phyloP scores from a whole-genome alignment of 768 basidiomycete genomes.

The Naganishia kalamii region DNA sequence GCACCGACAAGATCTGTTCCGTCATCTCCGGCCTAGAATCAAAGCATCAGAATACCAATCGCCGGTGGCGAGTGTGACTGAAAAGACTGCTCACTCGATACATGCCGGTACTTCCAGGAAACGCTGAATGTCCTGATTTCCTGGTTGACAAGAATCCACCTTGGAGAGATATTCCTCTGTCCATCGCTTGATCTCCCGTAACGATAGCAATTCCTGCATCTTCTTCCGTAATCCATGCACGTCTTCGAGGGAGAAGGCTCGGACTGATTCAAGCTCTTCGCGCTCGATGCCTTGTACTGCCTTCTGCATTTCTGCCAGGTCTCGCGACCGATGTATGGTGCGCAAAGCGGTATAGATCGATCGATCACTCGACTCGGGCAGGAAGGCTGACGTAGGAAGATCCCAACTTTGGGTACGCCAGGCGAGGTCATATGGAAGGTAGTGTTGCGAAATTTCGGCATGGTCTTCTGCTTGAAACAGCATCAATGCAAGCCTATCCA shows the following conservation, averaged over 20 bases:
- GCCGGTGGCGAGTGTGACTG: not conserved
- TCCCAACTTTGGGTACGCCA: slow-evolving; percentile 98
- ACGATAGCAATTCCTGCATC: slow-evolving; percentile 52
- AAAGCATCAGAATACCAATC: not conserved
- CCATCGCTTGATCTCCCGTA: slow-evolving; percentile 71
- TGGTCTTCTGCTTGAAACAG: slow-evolving; percentile 51
- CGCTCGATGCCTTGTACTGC: not conserved
- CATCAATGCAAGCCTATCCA: slow-evolving; percentile 75
- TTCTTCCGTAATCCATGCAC: slow-evolving; percentile 7
- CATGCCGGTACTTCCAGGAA: slow-evolving; percentile 6
- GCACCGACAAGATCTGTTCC: slow-evolving; percentile 16
- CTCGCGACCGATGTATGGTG: slow-evolving; percentile 73
- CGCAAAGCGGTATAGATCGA: slow-evolving; percentile 72
- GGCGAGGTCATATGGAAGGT: slow-evolving; percentile 59
- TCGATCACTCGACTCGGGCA: slow-evolving; percentile 51
- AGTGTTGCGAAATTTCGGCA: slow-evolving; percentile 36
- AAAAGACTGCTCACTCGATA: slow-evolving; percentile 16
- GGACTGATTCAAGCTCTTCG: not conserved
- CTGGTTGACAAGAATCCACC: not conserved
- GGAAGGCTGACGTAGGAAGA: slow-evolving; percentile 59
- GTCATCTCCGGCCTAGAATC: slow-evolving; percentile 6
- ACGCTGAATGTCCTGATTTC: not conserved
- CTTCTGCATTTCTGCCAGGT: slow-evolving; percentile 42
- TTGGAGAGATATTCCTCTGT: slow-evolving; percentile 26
- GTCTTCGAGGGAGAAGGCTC: slow-evolving; percentile 6